Base-by-base conservation (phyloP, 371 early-diverging fungal species). In the Mucor racemosus region DNA sequence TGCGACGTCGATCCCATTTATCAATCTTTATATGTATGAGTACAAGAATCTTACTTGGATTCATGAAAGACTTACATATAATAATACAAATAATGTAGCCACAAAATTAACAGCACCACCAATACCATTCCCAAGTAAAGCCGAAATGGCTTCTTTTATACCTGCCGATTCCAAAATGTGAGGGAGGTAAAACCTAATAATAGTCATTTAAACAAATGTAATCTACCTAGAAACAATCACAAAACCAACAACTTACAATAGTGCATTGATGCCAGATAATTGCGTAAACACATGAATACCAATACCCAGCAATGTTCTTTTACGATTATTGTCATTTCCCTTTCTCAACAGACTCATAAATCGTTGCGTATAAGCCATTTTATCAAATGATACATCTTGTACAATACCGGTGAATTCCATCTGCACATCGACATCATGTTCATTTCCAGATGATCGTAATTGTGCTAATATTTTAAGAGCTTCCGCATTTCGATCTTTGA, bases 381-480 rank as follows among this genome's bases (percentile, higher is more conserved):
- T 82, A 70, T 97, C 97, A 62, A 88, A 80, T 11, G 78, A 81
- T 36, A 94, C 82, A 36, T 84, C 82, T 41, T 91, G 90, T 60
- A 91, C 84, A 76, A 96, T 93, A n/a, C 85, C 82, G 4, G 85
- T 76, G 60, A 82, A 89, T 67, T 93, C 94, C 78, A 79, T 79
- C 36, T 71, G 74, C 1, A 78, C 70, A 10, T 69, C 66, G 3
- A 65, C 60, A 54, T 72, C 67, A 21, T 62, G 56, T 8, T 53
- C 31, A 48, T 69, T 63, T 0, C 59, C 68, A 4, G 33, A 8
- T 3, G 58, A 57, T 7, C 94, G 86, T 72, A 97, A 76, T 42
- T 85, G 78, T 40, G 90, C 90, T 5, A 98, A 72, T 17, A 89
- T 90, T 31, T 69, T 40, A 10, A 86, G 74, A 7, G 92, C 95